Base-by-base conservation (phyloP, 179 eudicot genomes). In the Beta lomatogona region DNA sequence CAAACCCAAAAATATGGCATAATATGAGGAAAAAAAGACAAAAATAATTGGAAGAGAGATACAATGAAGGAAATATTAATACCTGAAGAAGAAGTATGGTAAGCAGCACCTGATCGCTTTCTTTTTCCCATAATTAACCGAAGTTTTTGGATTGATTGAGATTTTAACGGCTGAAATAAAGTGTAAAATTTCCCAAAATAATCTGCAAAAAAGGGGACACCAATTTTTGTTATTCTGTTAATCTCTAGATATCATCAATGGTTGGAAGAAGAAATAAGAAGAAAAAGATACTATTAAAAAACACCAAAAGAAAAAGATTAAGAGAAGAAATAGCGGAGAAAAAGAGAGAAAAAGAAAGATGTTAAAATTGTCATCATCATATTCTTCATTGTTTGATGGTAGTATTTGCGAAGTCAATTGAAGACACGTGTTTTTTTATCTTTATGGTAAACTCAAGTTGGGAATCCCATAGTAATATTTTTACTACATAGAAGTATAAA, bases 111-210 rank as follows among this genome's bases (percentile, higher is more conserved):
- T 22, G 73, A 21, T 64, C 81, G 55, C 10, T 76, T 80, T 63
- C 86, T 80, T 65, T 84, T 84, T 13, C 83, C 86, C 83, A 84
- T 84, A 71, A 74, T 83, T 58, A 53, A 66, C n/a, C 68, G n/a
- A 58, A 45, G 9, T 8, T 48, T 80, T 28, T 10, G 72, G 72
- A 73, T 57, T 25, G 44, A 58, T 45, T 22, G 10, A 54, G 22
- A 54, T 50, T 10, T 25, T 8, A 73, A 55, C 77, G 77, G 63
- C 63, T 54, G 59, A 73, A 73, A 55, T 36, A 36, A 28, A 22
- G 64, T 31, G 53, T 28, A 55, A 53, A 73, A 13, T 13, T 18
- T 28, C 14, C 21, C n/a, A 25, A 36, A 73, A 54, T 54, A 15
- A 54, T 54, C 45, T 25, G 14, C 36, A 21, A 72, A 55, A 15